Base-by-base conservation (phyloP, 352 stramenopile genomes). In the Phytophthora pluvialis region DNA sequence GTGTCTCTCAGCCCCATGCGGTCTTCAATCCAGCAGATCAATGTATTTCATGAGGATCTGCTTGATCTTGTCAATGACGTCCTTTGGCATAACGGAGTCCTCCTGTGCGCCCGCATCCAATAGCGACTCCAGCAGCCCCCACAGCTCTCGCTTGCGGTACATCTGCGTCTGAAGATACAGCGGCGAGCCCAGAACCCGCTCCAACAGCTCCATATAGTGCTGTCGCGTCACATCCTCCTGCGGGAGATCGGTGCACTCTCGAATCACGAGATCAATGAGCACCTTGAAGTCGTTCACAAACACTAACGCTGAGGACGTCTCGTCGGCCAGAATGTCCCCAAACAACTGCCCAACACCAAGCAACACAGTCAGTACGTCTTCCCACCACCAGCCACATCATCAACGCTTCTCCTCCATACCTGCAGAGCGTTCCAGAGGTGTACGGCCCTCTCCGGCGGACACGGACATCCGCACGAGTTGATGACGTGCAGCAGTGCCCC, bases 241-340 rank as follows among this genome's bases (percentile, higher is more conserved):
- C 36, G 84, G 79, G 15, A 87, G 61, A 58, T 93, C 84, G 1
- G 67, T 80, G 21, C 74, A 81, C 42, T 93, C 84, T 31, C 84
- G 73, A 51, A 93, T 77, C 15, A 88, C 29, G 33, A 93, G 72
- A 64, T 93, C 84, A 5, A 93, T 45, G 33, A 93, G 59, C 32
- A 93, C 59, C 51, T 91, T 93, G 35, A 89, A 88, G 51, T 93
- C 84, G 48, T 93, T 93, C 15, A 89, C 32, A 55, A 87, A 93
- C 35, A 93, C 62, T 16, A 89, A 66, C 36, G 68, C 69, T 1
- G 71, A 77, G 31, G 80, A 75, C 29, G 66, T 48, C 16, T 75
- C 49, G 51, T 90, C 74, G 1, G 61, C 51, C 43, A 93, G 48
- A 55, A 91, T 82, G 44, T 89, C 80, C 2, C 66, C 63, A 51